Evolutionary conservation across 2,329 filamentous ascomycete genomes (phyloP).

Genomic region (Furcasterigmium sp.): DNA sequence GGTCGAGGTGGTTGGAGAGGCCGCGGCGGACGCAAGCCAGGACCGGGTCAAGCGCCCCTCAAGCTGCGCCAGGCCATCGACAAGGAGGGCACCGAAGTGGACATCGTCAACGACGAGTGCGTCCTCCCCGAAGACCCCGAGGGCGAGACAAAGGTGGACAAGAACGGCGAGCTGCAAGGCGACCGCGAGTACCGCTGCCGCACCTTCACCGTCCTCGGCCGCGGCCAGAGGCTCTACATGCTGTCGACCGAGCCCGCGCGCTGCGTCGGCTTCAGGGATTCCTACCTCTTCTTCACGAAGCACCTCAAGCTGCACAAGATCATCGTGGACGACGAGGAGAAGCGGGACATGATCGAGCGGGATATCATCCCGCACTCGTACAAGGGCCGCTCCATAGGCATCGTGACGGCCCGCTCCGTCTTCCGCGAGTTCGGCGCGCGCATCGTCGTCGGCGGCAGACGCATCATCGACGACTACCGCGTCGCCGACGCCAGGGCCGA

Average conservation of each 20-base stretch:
- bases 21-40: constrained; percentile 61
- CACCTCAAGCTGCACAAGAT: constrained; percentile 96
- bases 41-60: constrained; percentile 66
- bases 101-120: constrained; percentile 89
- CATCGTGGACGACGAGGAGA: constrained; percentile 95
- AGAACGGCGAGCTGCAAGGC: constrained; percentile 73
- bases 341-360: constrained; percentile 90
- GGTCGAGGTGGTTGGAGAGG: constrained; percentile 68
- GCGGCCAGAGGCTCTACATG: constrained; percentile 91
- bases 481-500: constrained; percentile 68
- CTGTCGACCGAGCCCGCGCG: constrained; percentile 94
- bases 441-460: constrained; percentile 87
- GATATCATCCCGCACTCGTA: constrained; percentile 97
- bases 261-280: constrained; percentile 95
- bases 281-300: constrained; percentile 98
- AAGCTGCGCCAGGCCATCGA: constrained; percentile 82
- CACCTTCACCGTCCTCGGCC: constrained; percentile 84
- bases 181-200: constrained; percentile 92
- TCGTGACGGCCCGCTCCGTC: constrained; percentile 92
- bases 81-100: constrained; percentile 87
- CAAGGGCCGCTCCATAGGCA: constrained; percentile 95
- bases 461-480: constrained; percentile 85
- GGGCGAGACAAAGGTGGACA: constrained; percentile 91
- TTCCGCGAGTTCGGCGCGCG: constrained; percentile 94
- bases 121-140: constrained; percentile 80